These are phyloP conservation scores for Aspergillus ruber DNA, from an alignment of 2,329 filamentous ascomycete species.

Conservation along the genomic window DNA sequence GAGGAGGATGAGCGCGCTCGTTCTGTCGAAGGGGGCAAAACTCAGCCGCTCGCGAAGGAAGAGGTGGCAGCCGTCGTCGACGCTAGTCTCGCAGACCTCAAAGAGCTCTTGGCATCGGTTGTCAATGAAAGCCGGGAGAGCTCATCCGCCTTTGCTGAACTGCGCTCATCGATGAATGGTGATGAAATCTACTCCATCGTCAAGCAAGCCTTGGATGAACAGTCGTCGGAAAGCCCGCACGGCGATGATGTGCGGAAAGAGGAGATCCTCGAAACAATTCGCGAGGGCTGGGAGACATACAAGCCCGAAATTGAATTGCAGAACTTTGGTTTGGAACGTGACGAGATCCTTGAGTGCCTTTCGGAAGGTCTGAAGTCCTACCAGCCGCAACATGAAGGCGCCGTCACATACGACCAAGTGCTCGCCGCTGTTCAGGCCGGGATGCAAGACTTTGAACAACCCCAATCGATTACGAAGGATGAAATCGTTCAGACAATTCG, in stretches of 20 bases:
- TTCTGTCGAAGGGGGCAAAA: slow-evolving; percentile 42
- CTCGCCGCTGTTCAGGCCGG: slow-evolving; percentile 80
- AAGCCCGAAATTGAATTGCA: slow-evolving; percentile 89
- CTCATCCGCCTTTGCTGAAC: slow-evolving; percentile 57
- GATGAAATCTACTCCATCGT: slow-evolving; percentile 82
- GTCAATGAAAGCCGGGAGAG: slow-evolving; percentile 68
- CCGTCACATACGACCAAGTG: slow-evolving; percentile 75
- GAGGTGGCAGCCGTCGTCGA: slow-evolving; percentile 74
- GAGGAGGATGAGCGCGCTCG: slow-evolving; percentile 50
- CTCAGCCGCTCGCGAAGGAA: slow-evolving; percentile 50
- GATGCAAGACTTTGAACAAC: slow-evolving; percentile 70
- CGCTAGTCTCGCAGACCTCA: slow-evolving; percentile 73
- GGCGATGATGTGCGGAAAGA: slow-evolving; percentile 61
- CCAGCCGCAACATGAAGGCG: slow-evolving; percentile 45
- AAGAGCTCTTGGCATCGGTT: slow-evolving; percentile 73
- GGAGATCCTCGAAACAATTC: slow-evolving; percentile 78
- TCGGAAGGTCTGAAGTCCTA: slow-evolving; percentile 80
- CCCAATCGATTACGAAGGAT: slow-evolving; percentile 65
- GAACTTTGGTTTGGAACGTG: slow-evolving; percentile 80
- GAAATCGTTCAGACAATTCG: slow-evolving; percentile 78
- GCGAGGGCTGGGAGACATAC: slow-evolving; percentile 88
- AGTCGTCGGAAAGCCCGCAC: slow-evolving; percentile 47
- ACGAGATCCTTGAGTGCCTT: slow-evolving; percentile 81
- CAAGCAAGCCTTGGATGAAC: slow-evolving; percentile 62
- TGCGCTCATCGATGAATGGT: slow-evolving; percentile 63